Evolutionary conservation across 768 basidiomycete species (phyloP).

Genomic region (Tylopilus rubrobrunneus): DNA sequence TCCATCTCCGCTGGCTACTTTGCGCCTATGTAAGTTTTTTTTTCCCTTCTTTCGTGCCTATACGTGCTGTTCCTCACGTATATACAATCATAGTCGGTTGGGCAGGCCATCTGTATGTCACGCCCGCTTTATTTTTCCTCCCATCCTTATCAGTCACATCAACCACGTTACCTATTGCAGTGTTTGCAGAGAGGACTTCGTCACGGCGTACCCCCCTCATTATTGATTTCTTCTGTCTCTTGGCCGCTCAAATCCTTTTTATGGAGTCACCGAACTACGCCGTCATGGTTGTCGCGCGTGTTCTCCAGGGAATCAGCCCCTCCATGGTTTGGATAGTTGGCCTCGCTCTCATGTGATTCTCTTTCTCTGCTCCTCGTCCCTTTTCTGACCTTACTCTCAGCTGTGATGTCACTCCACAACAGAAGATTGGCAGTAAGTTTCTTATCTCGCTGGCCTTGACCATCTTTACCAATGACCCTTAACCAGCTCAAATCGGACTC

Average conservation of each 20-base stretch:
- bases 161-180: no score
- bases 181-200: no score
- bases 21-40: conserved; percentile 51
- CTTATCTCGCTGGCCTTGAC: no score
- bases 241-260: conserved; percentile 50
- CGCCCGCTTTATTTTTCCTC: no score
- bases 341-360: conserved; percentile 26
- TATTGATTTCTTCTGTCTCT: conserved; percentile 45
- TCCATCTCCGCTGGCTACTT: conserved; percentile 55
- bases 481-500: no score
- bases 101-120: conserved; percentile 18
- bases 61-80: conserved; percentile 1
- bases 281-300: conserved; percentile 55
- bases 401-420: no score
- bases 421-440: no score
- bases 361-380: no score
- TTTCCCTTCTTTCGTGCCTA: not conserved
- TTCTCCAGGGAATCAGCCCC: conserved; percentile 56
- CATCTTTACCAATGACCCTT: no score
- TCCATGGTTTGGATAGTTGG: conserved; percentile 63
- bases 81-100: conserved; percentile 41
- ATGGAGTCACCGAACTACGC: conserved; percentile 57
- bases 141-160: conserved; percentile 21
- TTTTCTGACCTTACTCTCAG: conserved; percentile 9
- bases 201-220: no score